These are phyloP conservation scores for Corrigiola litoralis DNA, from an alignment of 179 eudicot species.

Conservation along the genomic window DNA sequence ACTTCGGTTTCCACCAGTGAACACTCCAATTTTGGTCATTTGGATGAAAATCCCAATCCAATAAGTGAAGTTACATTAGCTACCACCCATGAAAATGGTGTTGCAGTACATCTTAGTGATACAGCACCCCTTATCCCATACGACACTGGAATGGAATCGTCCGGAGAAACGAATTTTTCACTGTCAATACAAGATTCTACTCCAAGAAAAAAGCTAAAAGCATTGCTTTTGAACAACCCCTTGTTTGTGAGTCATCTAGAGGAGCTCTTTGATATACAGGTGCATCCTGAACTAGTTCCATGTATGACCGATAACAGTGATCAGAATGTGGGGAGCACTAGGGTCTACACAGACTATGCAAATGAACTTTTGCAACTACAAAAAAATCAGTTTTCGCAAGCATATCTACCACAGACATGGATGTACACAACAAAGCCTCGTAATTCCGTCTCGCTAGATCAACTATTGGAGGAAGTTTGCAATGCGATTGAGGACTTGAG, in stretches of 20 bases:
- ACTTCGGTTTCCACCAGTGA: slow-evolving; percentile 24
- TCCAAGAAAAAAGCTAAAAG: slow-evolving; percentile 24
- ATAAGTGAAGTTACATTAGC: slow-evolving; percentile 21
- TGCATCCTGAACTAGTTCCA: slow-evolving; percentile 10
- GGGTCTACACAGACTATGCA: slow-evolving; percentile 47
- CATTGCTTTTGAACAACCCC: slow-evolving; percentile 36
- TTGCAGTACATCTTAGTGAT: slow-evolving; percentile 26
- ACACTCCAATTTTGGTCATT: slow-evolving; percentile 1
- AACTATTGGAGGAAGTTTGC: slow-evolving; percentile 40
- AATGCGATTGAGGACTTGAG: slow-evolving; percentile 37
- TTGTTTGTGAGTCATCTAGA: slow-evolving; percentile 36
- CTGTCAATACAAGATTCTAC: slow-evolving; percentile 7
- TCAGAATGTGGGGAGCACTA: slow-evolving; percentile 14
- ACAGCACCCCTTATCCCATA: slow-evolving; percentile 8
- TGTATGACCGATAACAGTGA: slow-evolving; percentile 4
- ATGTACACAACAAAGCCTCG: slow-evolving; percentile 6
- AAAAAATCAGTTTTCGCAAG: slow-evolving; percentile 15
- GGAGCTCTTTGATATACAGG: slow-evolving; percentile 31
- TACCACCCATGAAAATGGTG: slow-evolving; percentile 26
- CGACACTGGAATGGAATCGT: neutral
- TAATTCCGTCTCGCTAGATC: slow-evolving; percentile 17
- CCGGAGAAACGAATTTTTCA: slow-evolving; percentile 17
- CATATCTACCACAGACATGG: slow-evolving; percentile 19
- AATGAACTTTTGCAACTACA: slow-evolving; percentile 37
- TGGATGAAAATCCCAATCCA: slow-evolving; percentile 6